Conservation (phyloP, 2,329 filamentous ascomycete genomes). For the Diplodia corticola region DNA sequence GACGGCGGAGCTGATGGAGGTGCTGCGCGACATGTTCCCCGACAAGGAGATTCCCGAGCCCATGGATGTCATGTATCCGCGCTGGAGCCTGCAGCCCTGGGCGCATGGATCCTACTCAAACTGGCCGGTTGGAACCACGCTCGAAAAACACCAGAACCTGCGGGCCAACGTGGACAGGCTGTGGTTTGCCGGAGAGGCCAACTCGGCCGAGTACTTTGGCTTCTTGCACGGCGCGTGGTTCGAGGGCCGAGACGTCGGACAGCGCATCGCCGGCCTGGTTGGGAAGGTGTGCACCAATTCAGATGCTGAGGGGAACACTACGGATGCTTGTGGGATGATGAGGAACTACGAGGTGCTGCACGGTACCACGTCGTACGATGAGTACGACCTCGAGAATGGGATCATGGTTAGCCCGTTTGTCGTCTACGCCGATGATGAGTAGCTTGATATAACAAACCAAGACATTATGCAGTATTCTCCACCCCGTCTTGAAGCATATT, state of each 20-base stretch:
- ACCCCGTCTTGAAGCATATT: too few relatives aligned
- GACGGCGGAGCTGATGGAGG: slow-evolving; percentile 56
- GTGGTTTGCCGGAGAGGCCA: slow-evolving; percentile 67
- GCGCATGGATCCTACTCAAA: slow-evolving; percentile 65
- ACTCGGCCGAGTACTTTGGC: slow-evolving; percentile 63
- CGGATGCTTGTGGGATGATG: slow-evolving; percentile 32
- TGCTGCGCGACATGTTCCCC: slow-evolving; percentile 64
- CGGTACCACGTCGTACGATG: slow-evolving; percentile 33
- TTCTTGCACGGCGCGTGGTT: slow-evolving; percentile 57
- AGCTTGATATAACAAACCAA: background rate
- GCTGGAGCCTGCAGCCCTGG: slow-evolving; percentile 56
- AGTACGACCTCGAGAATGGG: slow-evolving; percentile 36
- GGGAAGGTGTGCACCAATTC: slow-evolving; percentile 29
- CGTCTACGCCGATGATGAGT: slow-evolving; percentile 18
- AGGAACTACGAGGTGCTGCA: slow-evolving; percentile 34
- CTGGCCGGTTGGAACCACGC: slow-evolving; percentile 63
- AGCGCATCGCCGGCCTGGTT: slow-evolving; percentile 35
- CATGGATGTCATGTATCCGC: slow-evolving; percentile 60
- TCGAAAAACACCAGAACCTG: slow-evolving; percentile 68
- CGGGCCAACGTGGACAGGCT: slow-evolving; percentile 63
- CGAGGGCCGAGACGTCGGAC: slow-evolving; percentile 36
- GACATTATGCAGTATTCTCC: background rate
- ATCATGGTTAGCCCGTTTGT: slow-evolving; percentile 29
- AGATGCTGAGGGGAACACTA: slow-evolving; percentile 20
- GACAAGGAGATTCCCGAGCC: slow-evolving; percentile 59